Evolutionary conservation across 805 yeast species (phyloP), one percentile per base, ranked within the genome.

Genomic region (Ogataea paradorogensis): DNA sequence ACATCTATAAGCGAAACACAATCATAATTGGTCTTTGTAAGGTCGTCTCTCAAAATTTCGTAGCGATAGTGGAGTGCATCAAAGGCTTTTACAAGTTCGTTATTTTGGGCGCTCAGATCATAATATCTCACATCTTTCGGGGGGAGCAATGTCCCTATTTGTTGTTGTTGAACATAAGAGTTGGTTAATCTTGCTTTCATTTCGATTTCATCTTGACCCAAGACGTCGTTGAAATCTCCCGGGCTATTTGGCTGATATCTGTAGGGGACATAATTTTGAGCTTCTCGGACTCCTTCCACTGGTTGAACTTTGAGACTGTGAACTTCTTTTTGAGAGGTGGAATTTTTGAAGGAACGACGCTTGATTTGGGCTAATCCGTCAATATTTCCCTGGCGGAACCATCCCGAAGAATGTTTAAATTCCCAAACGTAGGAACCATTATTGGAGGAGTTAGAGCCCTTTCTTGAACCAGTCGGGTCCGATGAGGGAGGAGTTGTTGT

Each of bases 361-460:
- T 87, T 90, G 58, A 90, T 91, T 11, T 74, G 69, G 39, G 84
- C 76, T 45, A 90, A 65, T 9, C 83, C 70, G 30, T 81, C 93
- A 11, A 78, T 62, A 58, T 89, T 93, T 29, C 96, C 96, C 37
- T 87, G 81, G 49, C 78, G 74, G 65, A 90, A 90, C 44, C 74
- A 73, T 25, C 84, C 86, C 3, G 86, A 80, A 20, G 85, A 77
- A 59, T 90, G 98, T 42, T 81, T 80, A 63, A 90, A 90, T 65
- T 91, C 97, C 98, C 98, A 90, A 11, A 55, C 44, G 13, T 51
- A 45, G 5, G 48, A 31, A 1, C 46, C 36, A 13, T 48, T 48
- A 18, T 28, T 36, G 14, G 52, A 43, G 10, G 59, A 49, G 9
- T 44, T 38, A 5, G 59, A 54, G 16, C 52, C 52, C 34, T 52